Evolutionary conservation across 1,284 basidiomycete genomes (phyloP), one percentile per base, ranked within the genome.

Genomic region (Salmacisia buchloeana): DNA sequence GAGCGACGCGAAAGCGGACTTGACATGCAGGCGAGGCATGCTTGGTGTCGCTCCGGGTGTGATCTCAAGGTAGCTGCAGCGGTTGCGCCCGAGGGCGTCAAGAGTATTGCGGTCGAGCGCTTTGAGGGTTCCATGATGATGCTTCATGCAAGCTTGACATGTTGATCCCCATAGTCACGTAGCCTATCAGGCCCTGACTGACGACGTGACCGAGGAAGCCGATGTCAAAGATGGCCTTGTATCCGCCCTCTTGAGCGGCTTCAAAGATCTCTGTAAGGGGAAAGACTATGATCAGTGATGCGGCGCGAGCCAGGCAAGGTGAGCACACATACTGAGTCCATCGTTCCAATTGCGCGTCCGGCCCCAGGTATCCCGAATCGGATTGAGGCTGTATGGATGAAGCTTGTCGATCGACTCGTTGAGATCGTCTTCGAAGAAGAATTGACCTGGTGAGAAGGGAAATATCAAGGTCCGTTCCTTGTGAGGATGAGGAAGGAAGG

Each of bases 391-490:
- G 75, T 82, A 83, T 3, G 82, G 81, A 65, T 67, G 70, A 34
- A 81, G 62, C 73, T 76, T 76, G 70, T 76, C 80, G 59, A 83
- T 78, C 64, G 75, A 58, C 66, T 81, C 74, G 71, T 86, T 86
- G 62, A 86, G 80, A 3, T 83, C 82, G 66, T 87, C 86, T 35
- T 86, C 85, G 65, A 87, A 86, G 82, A 87, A 87, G 77, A 86
- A 85, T 70, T 87, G 86, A 1, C 86, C 86, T 27, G n/a, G n/a
- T n/a, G 41, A 15, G 13, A 7, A 25, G 7, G 6, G 3, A 43
- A 43, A 43, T n/a, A 29, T n/a, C 21, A 25, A 25, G 45, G 27
- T 61, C 68, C 34, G 67, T 71, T 84, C 5, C 5, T n/a, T 82
- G 83, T 49, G 56, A 36, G 5, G 33, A 18, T 18, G 2, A 2